Conservation (phyloP, 306 rosid genomes). For the Casuarina cunninghamiana region DNA sequence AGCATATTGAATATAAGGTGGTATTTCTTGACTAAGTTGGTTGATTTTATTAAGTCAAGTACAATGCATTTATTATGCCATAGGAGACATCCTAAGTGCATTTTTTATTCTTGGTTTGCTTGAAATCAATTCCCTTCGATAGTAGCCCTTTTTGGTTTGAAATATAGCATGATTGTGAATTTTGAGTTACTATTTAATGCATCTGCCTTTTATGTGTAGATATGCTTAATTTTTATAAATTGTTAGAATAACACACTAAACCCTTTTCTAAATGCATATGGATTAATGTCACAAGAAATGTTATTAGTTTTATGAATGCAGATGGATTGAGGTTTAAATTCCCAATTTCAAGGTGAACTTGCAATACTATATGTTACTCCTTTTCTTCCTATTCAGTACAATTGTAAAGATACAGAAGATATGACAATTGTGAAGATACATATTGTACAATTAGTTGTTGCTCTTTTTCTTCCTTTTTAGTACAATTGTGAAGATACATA, state of each 20-base stretch:
- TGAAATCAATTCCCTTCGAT: neutral
- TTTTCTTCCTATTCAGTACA: too few species aligned
- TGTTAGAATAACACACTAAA: neutral
- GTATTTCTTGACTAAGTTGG: neutral
- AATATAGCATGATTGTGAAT: neutral
- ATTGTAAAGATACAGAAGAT: too few species aligned
- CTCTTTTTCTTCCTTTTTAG: too few species aligned
- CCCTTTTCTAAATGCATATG: constrained; percentile 13
- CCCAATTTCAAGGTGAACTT: too few species aligned
- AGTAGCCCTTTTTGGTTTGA: neutral
- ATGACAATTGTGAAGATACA: too few species aligned
- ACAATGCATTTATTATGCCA: neutral
- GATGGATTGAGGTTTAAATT: neutral
- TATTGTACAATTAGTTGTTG: too few species aligned
- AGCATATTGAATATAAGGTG: neutral
- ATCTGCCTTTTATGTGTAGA: neutral
- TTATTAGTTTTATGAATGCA: neutral
- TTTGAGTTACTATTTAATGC: neutral
- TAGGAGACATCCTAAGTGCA: neutral
- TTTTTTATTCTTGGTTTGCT: neutral
- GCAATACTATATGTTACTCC: neutral
- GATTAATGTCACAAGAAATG: constrained; percentile 17
- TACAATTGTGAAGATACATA: too few species aligned
- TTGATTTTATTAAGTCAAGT: neutral
- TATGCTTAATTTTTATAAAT: neutral